Evolutionary conservation across 2,329 filamentous ascomycete genomes (phyloP), one percentile per base, ranked within the genome.

Genomic region (Ophiosphaerella korrae): DNA sequence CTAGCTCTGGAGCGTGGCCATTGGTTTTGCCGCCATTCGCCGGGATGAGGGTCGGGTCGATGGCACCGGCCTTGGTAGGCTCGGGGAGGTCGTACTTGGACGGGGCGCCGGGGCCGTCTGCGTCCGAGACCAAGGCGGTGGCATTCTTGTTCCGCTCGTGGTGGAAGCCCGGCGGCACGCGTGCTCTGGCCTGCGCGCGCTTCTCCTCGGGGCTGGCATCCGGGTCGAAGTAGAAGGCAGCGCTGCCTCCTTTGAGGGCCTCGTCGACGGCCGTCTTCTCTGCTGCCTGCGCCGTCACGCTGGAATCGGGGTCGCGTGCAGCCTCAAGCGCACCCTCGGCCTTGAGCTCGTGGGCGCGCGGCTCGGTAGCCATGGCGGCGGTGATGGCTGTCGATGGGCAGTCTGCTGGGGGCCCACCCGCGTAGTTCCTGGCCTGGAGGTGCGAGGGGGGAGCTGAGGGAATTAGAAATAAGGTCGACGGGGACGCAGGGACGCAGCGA

Each of bases 201-300:
- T 99, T 99, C 74, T 96, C 82, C 71, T 92, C 90, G 1, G 88
- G 82, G 37, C 82, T 87, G 36, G 92, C 92, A 78, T 96, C 78
- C 1, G 94, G 91, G 70, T 99, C 84, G 77, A 97, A 99, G 55
- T 87, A 84, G 71, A 89, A 94, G 57, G 91, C 92, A 26, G 87
- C 78, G 21, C 88, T 84, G 36, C 94, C 94, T 11, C 88, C 90
- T 65, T 88, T 88, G 67, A 82, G 85, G 61, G 90, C 90, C 73
- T 96, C 87, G 46, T 89, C 80, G 23, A 96, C 81, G 42, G 97
- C 82, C 64, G 84, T 84, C 61, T 84, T 81, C 75, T 96, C 83
- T 29, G 89, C 89, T 57, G 87, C 85, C 35, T 88, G 83, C 40
- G 90, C 80, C 1, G 85, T 84, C 58, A 92, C 82, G 38, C 75